Base-by-base conservation (phyloP, 768 basidiomycete species). In the Pulveroboletus sp. region DNA sequence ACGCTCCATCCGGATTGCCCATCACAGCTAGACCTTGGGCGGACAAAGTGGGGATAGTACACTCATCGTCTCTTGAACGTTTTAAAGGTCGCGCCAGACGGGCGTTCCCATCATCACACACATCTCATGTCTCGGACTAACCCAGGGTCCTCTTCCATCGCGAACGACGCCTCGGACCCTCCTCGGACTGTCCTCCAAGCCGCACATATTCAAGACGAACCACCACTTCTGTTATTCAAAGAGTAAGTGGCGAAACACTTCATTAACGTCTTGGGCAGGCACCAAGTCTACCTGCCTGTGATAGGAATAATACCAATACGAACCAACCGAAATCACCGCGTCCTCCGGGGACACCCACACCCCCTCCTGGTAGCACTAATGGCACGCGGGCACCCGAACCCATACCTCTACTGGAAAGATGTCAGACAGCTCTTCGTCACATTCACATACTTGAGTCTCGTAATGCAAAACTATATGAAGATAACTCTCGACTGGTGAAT, bases 381-480 rank as follows among this genome's bases (percentile, higher is more conserved):
- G 77, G 74, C 62, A 71, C 71, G 11, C 79, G 73, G 55, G 66
- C 77, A 21, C 57, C 67, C 5, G 78, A 78, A 52, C 69, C 67
- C 54, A 72, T 76, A 17, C 68, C 71, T 6, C 68, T 79, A 9
- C 42, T 39, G 15, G 64, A 69, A 15, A 54, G 32, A 7, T 40
- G 57, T 45, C 55, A 60, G 21, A n/a, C 30, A 12, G 36, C 53
- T 50, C 46, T 69, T 5, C 69, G 67, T 40, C 73, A 63, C 31
- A 43, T 80, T 30, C 65, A 65, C 28, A 43, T 55, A 1, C 51
- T 70, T 15, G 52, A 69, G 49, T 3, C 18, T 8, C 60, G 69
- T 8, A 71, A 71, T 37, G 36, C 57, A 46, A 70, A 62, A 48
- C 50, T 76, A 35, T 74, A 65, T 46, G 55, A 68, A 30, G 75